Evolutionary conservation across 2,329 filamentous ascomycete genomes (phyloP), one percentile per base, ranked within the genome.

Genomic region (Nemania sp.): DNA sequence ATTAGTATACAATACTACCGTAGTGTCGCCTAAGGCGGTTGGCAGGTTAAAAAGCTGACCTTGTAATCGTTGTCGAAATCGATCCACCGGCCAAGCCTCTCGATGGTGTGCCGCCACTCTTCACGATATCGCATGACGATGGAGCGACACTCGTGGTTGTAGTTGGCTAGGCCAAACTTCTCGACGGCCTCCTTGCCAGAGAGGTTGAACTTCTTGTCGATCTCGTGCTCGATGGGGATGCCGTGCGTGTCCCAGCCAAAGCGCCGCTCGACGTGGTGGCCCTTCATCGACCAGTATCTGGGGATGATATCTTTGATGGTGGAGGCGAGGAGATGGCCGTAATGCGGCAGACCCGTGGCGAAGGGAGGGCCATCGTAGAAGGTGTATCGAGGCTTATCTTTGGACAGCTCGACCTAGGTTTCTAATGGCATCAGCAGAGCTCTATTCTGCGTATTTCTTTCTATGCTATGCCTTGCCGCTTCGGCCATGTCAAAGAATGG

Each of bases 21-120:
- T 12, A 13, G 5, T 15, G 7, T 34, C 17, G 54, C 57, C 2
- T n/a, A 21, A 20, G 15, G 7, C 6, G 11, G 37, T 35, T 52
- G 60, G 2, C n/a, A 47, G 11, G 37, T 35, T 52, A 59, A 1
- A 15, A 47, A 51, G 37, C 73, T 65, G 71, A 87, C 87, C 86
- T 97, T 97, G 81, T 96, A 97, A 75, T 97, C 92, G 70, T 96
- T 95, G 77, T 98, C 94, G 69, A 98, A 97, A 77, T 97, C 94
- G 70, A 97, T 95, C 94, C 94, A 98, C 59, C 94, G 89, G 58
- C 94, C 94, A 42, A 98, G 79, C 63, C 94, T 83, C 72, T 96
- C 92, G 69, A 97, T 90, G 25, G 92, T 96, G 65, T 87, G 80
- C 70, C 92, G 86, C 94, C 94, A 98, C 75, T 97, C 94, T 15